These are phyloP conservation scores for Ustilago curta DNA, from an alignment of 1,284 basidiomycete species.

Conservation along the genomic window DNA sequence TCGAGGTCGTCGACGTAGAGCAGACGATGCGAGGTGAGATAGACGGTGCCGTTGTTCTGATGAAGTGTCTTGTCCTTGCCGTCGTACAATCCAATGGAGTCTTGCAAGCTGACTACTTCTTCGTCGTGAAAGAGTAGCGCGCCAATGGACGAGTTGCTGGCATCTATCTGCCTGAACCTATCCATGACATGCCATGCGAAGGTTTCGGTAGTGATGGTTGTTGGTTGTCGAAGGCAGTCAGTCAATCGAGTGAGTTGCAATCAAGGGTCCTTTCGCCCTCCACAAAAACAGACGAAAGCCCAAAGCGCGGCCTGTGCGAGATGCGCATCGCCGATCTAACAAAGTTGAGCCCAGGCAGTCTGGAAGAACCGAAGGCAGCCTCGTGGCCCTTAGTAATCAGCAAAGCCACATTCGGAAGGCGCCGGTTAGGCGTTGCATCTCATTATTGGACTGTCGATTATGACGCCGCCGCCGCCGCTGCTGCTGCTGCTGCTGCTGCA, in stretches of 20 bases:
- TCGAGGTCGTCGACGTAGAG: conserved; percentile 81
- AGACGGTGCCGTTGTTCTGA: conserved; percentile 79
- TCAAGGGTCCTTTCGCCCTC: conserved; percentile 14
- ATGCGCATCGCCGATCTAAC: conserved; percentile 11
- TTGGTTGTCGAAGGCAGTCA: too few species aligned
- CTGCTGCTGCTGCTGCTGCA: too few species aligned
- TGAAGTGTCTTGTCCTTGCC: conserved; percentile 81
- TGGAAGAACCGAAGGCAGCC: conserved; percentile 3
- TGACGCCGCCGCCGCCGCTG: too few species aligned
- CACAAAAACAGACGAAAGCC: not conserved
- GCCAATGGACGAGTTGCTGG: conserved; percentile 59
- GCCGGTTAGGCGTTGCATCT: conserved; percentile 15
- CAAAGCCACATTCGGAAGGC: conserved; percentile 21
- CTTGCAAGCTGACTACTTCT: conserved; percentile 59
- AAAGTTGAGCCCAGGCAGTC: not conserved
- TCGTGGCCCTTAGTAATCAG: conserved; percentile 18
- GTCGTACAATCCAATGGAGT: conserved; percentile 65
- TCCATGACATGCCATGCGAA: conserved; percentile 49
- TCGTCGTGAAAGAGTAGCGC: conserved; percentile 58
- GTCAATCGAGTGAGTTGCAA: not conserved
- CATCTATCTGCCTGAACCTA: conserved; percentile 60
- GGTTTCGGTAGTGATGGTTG: too few species aligned
- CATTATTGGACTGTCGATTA: not conserved
- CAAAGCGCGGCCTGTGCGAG: conserved; percentile 11
- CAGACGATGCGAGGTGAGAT: conserved; percentile 85